Conservation (phyloP, 1,284 basidiomycete genomes). For the Rhodotorula sp. region DNA sequence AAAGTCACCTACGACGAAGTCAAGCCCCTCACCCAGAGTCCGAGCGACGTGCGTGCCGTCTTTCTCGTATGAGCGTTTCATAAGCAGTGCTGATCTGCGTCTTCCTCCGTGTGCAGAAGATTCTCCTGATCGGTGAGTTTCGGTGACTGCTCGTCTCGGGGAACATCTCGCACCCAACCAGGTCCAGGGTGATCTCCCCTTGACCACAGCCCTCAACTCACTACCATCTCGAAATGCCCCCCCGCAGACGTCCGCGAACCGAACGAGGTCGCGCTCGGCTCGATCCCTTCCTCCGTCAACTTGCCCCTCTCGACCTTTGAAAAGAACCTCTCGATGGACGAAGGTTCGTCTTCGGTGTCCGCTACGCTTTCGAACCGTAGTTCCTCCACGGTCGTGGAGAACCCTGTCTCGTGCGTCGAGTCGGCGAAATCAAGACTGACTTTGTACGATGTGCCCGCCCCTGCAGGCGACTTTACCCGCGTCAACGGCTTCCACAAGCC, state of each 20-base stretch:
- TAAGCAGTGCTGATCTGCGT: not conserved
- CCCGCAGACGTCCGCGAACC: constrained; percentile 81
- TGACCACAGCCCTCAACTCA: not conserved
- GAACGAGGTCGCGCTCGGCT: constrained; percentile 87
- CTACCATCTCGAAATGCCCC: constrained; percentile 6
- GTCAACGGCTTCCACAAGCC: constrained; percentile 85
- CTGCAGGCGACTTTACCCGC: constrained; percentile 48
- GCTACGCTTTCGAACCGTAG: too few species aligned
- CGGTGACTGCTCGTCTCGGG: not conserved
- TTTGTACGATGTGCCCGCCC: too few species aligned
- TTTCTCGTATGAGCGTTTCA: too few species aligned
- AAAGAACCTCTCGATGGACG: constrained; percentile 64
- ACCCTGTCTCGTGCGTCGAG: not conserved
- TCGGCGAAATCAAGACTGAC: too few species aligned
- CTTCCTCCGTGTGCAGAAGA: constrained; percentile 57
- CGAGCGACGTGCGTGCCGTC: constrained; percentile 64
- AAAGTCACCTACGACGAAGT: constrained; percentile 76
- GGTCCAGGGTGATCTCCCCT: not conserved
- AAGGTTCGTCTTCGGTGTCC: constrained; percentile 61
- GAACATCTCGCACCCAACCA: not conserved
- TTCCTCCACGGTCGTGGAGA: not conserved
- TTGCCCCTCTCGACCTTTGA: constrained; percentile 80
- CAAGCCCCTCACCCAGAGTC: constrained; percentile 76
- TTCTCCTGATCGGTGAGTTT: constrained; percentile 65
- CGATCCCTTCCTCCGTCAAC: constrained; percentile 93